Evolutionary conservation across 2,329 filamentous ascomycete genomes (phyloP).

Genomic region (Claviceps fusiformis): DNA sequence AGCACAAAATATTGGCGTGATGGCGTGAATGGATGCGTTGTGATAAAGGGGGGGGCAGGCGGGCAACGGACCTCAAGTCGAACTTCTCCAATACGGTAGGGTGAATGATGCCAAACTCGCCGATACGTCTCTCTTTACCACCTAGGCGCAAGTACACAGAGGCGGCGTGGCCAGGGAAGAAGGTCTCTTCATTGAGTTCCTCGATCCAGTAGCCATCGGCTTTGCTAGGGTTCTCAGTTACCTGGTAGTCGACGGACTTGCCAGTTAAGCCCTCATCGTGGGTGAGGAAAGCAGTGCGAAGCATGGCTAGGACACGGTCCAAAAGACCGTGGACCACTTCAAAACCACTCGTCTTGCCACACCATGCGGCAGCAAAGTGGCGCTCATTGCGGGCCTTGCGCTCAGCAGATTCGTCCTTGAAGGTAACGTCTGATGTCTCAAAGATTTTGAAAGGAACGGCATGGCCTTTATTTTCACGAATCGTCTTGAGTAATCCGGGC

Average conservation of each 20-base stretch:
- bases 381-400: conserved; percentile 83
- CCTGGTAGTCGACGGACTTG: conserved; percentile 38
- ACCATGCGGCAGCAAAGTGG: conserved; percentile 92
- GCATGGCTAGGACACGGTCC: conserved; percentile 85
- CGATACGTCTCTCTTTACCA: conserved; percentile 65
- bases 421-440: conserved; percentile 79
- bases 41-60: neutral
- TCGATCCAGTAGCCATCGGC: conserved; percentile 85
- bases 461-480: conserved; percentile 85
- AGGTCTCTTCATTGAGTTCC: conserved; percentile 80
- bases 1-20: neutral
- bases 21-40: too few species aligned
- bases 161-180: conserved; percentile 81
- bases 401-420: conserved; percentile 74
- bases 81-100: conserved; percentile 88
- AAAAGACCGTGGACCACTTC: conserved; percentile 90
- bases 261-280: conserved; percentile 52
- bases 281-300: conserved; percentile 68
- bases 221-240: conserved; percentile 39
- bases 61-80: conserved; percentile 56
- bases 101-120: conserved; percentile 87
- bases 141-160: conserved; percentile 64
- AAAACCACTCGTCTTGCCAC: conserved; percentile 87
- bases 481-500: conserved; percentile 82
- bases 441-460: conserved; percentile 83